Base-by-base conservation (phyloP, 169 alveolate species). In the Plasmodium knowlesi region DNA sequence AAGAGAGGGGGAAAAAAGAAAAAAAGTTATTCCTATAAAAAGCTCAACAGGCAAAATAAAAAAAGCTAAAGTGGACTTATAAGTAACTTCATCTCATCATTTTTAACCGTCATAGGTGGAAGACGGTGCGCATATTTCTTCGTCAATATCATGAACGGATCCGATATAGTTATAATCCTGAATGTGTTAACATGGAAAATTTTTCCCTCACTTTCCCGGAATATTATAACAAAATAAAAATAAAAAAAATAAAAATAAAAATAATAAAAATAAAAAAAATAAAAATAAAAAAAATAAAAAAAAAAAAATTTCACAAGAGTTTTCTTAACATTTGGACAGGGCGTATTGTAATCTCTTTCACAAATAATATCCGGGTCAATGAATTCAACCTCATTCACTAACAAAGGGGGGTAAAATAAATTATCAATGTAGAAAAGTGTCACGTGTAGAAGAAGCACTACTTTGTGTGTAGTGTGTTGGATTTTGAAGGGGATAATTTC, bases 281-380 rank as follows among this genome's bases (percentile, higher is more conserved):
- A 92, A 70, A 83, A 19, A 43, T 73, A 95, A 92, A 70, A 86
- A 43, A 82, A 95, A 92, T n/a, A 43, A 82, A 95, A 92, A 70
- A 83, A 19, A 43, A 82, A 95, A 92, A 70, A 86, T 90, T 25
- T 57, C 2, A 19, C 92, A 95, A 14, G 92, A 46, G 5, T 78
- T 61, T 89, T 92, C 83, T 41, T 89, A 92, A 96, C 97, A 89
- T 94, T 86, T 37, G 97, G 97, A 73, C 97, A 96, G 4, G 97
- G 97, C 28, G 83, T 32, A 22, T 78, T 92, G 81, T 95, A 96
- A 46, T 96, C 97, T 34, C 97, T 92, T 86, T 96, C 96, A 88
- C 97, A 96, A 30, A 93, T 81, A 41, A 93, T 67, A 14, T 90
- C 85, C n/a, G 96, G 96, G 32, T 94, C 92, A 41, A 93, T 94